Conservation (phyloP, 768 basidiomycete species). For the Suillus lakei region DNA sequence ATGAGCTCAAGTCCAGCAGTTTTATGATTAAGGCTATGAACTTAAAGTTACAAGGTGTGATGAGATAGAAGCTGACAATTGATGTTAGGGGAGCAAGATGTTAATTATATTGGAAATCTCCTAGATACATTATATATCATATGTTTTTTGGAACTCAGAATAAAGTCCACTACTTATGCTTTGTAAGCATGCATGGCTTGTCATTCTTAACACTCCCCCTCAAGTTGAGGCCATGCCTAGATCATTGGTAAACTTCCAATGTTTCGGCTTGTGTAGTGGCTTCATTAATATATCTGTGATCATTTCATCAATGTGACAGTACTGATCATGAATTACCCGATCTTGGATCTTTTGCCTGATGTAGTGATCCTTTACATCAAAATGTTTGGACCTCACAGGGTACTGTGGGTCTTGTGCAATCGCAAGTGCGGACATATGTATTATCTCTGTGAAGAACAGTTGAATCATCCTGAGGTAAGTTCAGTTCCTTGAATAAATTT, state of each 20-base stretch:
- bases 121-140: too few species aligned
- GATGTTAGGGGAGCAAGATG: too few species aligned
- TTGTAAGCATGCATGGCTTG: too few species aligned
- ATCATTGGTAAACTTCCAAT: neutral
- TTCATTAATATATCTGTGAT: slow-evolving; percentile 24
- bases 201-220: slow-evolving; percentile 19
- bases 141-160: too few species aligned
- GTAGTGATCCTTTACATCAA: slow-evolving; percentile 38
- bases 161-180: too few species aligned
- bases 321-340: neutral
- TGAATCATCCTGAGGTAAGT: slow-evolving; percentile 6
- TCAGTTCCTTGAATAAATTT: slow-evolving; percentile 19
- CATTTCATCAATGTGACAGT: slow-evolving; percentile 21
- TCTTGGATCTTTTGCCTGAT: slow-evolving; percentile 28
- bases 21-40: too few species aligned
- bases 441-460: slow-evolving; percentile 34
- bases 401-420: slow-evolving; percentile 28
- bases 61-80: too few species aligned
- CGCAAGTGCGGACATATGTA: slow-evolving; percentile 28
- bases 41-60: too few species aligned
- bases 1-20: too few species aligned
- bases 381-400: slow-evolving; percentile 40
- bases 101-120: too few species aligned
- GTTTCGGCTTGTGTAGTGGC: slow-evolving; percentile 1
- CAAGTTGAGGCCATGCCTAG: slow-evolving; percentile 15